Percentiles rank a stretch among this genome's conserved stretches.
These are phyloP conservation scores for Aspergillus aculeatus DNA, from an alignment of 2,329 filamentous ascomycete species.

Conservation along the genomic window DNA sequence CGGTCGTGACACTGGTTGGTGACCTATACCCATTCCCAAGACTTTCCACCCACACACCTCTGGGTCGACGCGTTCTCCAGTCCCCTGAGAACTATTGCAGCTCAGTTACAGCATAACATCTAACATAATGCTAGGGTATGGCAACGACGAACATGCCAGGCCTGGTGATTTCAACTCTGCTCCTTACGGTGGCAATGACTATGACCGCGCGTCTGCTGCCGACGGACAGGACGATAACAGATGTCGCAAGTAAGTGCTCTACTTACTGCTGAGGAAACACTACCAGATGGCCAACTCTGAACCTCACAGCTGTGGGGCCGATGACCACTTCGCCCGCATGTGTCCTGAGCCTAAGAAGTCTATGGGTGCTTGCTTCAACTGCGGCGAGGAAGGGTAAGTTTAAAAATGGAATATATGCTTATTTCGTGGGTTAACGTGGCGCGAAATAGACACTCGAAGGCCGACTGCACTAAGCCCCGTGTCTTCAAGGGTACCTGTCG, in stretches of 20 bases:
- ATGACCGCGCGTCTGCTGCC: conserved; percentile 2
- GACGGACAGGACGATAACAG: conserved; percentile 20
- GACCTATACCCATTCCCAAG: background rate
- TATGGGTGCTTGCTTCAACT: conserved; percentile 44
- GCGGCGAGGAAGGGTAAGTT: conserved; percentile 40
- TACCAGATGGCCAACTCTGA: background rate
- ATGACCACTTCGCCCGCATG: conserved; percentile 42
- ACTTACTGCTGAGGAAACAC: background rate
- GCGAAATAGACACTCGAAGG: conserved; percentile 41
- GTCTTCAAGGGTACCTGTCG: conserved; percentile 50
- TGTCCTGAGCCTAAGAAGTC: conserved; percentile 44
- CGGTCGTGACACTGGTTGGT: background rate
- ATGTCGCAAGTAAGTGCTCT: conserved; percentile 38
- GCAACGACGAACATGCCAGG: conserved; percentile 19
- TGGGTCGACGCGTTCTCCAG: background rate
- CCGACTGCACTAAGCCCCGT: conserved; percentile 47
- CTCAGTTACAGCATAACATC: background rate
- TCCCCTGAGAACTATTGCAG: background rate
- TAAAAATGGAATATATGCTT: background rate
- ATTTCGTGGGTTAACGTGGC: conserved; percentile 1
- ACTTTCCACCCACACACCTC: background rate
- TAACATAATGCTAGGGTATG: conserved; percentile 3
- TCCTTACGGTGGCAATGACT: conserved; percentile 9
- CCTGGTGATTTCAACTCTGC: conserved; percentile 9
- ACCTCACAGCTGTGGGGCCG: conserved; percentile 33